Evolutionary conservation across 257 asterid species (phyloP).

Genomic region (Rubia yunnanensis): DNA sequence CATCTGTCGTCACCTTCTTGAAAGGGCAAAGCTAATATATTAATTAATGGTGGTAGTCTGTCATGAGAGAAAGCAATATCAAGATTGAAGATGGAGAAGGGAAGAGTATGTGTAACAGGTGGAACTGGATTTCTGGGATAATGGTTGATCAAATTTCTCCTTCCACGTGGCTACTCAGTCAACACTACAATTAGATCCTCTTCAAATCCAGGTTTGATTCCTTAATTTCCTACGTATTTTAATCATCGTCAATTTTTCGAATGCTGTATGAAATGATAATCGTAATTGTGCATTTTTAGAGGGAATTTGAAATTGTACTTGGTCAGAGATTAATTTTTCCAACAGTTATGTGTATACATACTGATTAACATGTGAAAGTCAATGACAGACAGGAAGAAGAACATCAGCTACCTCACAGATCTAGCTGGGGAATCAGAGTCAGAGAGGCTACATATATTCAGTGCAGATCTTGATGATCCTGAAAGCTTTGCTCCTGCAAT

Average conservation of each 20-base stretch:
- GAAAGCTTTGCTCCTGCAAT: conserved; percentile 38
- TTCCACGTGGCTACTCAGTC: conserved; percentile 4
- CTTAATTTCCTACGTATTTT: not conserved
- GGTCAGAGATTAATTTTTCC: too few relatives aligned
- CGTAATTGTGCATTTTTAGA: too few relatives aligned
- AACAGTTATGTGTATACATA: too few relatives aligned
- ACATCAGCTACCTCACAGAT: conserved; percentile 42
- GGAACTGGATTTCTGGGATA: conserved; percentile 38
- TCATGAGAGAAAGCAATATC: too few relatives aligned
- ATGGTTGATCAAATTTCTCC: conserved; percentile 32
- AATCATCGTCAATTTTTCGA: not conserved
- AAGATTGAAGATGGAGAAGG: conserved; percentile 6
- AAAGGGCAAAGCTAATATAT: too few relatives aligned
- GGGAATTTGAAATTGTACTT: not conserved
- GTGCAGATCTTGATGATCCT: conserved; percentile 48
- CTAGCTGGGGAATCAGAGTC: conserved; percentile 41
- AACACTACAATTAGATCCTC: not conserved
- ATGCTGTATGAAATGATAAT: too few relatives aligned
- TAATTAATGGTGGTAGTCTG: too few relatives aligned
- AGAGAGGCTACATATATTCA: conserved; percentile 40
- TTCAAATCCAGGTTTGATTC: not conserved
- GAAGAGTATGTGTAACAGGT: conserved; percentile 30
- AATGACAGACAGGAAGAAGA: conserved; percentile 35
- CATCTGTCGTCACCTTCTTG: not conserved
- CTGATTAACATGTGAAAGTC: not conserved